Percentiles rank a stretch among this genome's conserved stretches.
Conservation (phyloP, 805 yeast genomes). For the Hermanozyma aechmeae region DNA sequence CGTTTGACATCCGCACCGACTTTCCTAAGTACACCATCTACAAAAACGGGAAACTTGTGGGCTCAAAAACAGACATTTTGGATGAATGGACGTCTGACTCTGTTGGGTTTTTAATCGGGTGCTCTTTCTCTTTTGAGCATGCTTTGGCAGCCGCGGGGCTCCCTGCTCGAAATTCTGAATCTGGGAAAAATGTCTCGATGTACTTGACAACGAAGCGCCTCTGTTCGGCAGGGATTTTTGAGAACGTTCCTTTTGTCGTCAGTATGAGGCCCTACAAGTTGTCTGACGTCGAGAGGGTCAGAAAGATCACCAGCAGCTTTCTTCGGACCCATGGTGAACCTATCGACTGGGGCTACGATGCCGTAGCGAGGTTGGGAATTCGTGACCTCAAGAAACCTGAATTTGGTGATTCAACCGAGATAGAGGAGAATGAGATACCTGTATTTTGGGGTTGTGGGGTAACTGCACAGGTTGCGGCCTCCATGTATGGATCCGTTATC, state of each 20-base stretch:
- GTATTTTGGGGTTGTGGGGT: conserved; percentile 40
- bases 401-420: conserved; percentile 22
- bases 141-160: conserved; percentile 21
- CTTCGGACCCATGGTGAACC: conserved; percentile 31
- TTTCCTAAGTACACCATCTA: conserved; percentile 27
- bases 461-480: conserved; percentile 28
- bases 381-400: conserved; percentile 21
- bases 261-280: conserved; percentile 32
- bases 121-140: conserved; percentile 32
- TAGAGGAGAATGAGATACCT: conserved; percentile 26
- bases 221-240: conserved; percentile 21
- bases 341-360: conserved; percentile 32
- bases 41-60: conserved; percentile 18
- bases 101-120: conserved; percentile 35
- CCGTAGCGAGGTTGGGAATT: conserved; percentile 24
- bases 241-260: conserved; percentile 24
- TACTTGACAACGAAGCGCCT: conserved; percentile 4
- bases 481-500: conserved; percentile 14
- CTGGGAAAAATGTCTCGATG: conserved; percentile 6
- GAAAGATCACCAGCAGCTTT: conserved; percentile 20
- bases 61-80: conserved; percentile 12
- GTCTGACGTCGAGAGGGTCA: conserved; percentile 16
- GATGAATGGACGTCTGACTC: conserved; percentile 23
- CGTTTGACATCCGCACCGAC: conserved; percentile 22
- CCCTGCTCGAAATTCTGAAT: conserved; percentile 14